These are phyloP conservation scores for Colletotrichum neosansevieriae DNA, from an alignment of 2,329 filamentous ascomycete genomes.

Conservation along the genomic window DNA sequence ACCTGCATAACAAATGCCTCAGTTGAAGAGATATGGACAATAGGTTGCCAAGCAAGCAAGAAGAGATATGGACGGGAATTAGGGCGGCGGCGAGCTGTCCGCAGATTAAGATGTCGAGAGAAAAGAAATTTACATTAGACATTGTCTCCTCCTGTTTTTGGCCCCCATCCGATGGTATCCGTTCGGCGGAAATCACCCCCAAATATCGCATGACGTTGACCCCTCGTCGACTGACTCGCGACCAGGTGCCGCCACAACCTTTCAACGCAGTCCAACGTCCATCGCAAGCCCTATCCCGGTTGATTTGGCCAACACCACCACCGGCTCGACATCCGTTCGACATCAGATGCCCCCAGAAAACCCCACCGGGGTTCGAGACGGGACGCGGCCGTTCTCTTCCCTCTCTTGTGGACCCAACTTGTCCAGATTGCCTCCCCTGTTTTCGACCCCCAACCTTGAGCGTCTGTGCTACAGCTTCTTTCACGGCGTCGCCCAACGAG, in stretches of 20 bases:
- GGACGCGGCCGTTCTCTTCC: constrained; percentile 8
- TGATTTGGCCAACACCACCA: background rate
- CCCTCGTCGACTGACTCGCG: constrained; percentile 32
- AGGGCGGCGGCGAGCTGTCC: background rate
- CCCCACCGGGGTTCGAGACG: constrained; percentile 9
- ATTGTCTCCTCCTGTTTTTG: too few relatives aligned
- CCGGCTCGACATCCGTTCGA: constrained; percentile 8
- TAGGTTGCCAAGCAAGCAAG: too few relatives aligned
- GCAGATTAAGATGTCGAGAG: background rate
- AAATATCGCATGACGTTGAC: constrained; percentile 27
- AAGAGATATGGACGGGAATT: background rate
- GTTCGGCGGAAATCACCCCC: constrained; percentile 3
- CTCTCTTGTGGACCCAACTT: background rate
- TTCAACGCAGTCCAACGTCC: background rate
- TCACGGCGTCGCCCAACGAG: background rate
- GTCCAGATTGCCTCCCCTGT: constrained; percentile 1
- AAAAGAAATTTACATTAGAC: too few relatives aligned
- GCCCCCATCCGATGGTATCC: constrained; percentile 21
- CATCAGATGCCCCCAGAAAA: constrained; percentile 21
- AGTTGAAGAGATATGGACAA: background rate
- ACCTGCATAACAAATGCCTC: constrained; percentile 15
- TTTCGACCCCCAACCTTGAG: constrained; percentile 12
- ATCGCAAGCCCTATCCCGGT: constrained; percentile 16
- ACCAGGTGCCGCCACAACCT: background rate
- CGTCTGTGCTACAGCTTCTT: constrained; percentile 15